These are phyloP conservation scores for Fusarium papillatum DNA, from an alignment of 2,329 filamentous ascomycete species.

Conservation along the genomic window DNA sequence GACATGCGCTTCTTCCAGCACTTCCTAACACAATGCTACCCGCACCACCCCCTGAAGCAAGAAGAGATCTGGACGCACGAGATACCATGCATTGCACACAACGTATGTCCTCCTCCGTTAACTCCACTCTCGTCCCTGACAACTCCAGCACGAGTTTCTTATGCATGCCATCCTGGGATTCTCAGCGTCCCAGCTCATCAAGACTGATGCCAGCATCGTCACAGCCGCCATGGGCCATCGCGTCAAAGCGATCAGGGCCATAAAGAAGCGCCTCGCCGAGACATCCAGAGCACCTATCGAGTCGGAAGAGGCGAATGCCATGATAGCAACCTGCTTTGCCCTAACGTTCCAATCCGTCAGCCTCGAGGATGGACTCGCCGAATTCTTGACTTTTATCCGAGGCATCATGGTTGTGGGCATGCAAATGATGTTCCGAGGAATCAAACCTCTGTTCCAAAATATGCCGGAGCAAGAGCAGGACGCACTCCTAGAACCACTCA, in stretches of 20 bases:
- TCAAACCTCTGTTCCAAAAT: constrained; percentile 64
- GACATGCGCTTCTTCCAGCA: constrained; percentile 80
- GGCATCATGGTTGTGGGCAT: constrained; percentile 68
- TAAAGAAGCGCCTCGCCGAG: constrained; percentile 67
- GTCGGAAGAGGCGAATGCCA: constrained; percentile 69
- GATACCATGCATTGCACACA: constrained; percentile 76
- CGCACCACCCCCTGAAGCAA: constrained; percentile 74
- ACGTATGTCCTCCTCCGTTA: constrained; percentile 56
- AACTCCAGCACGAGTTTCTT: constrained; percentile 70
- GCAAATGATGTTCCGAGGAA: constrained; percentile 65
- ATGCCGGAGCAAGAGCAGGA: constrained; percentile 57
- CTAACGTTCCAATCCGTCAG: constrained; percentile 71
- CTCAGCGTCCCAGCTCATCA: constrained; percentile 74
- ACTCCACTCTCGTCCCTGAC: constrained; percentile 7
- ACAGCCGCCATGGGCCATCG: constrained; percentile 74
- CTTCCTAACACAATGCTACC: constrained; percentile 72
- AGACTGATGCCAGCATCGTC: constrained; percentile 63
- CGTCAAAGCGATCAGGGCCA: constrained; percentile 73
- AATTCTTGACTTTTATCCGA: constrained; percentile 72
- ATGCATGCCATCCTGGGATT: constrained; percentile 80
- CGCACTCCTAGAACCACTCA: constrained; percentile 57
- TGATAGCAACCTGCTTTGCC: constrained; percentile 71
- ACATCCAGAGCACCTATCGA: constrained; percentile 55
- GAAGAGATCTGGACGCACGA: constrained; percentile 77
- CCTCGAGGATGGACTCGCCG: constrained; percentile 70